A percentile compares a stretch with the other conserved stretches of the same genome.
These are phyloP conservation scores for Diddensiella transvaalensis DNA, from an alignment of 805 yeast species.

Conservation along the genomic window DNA sequence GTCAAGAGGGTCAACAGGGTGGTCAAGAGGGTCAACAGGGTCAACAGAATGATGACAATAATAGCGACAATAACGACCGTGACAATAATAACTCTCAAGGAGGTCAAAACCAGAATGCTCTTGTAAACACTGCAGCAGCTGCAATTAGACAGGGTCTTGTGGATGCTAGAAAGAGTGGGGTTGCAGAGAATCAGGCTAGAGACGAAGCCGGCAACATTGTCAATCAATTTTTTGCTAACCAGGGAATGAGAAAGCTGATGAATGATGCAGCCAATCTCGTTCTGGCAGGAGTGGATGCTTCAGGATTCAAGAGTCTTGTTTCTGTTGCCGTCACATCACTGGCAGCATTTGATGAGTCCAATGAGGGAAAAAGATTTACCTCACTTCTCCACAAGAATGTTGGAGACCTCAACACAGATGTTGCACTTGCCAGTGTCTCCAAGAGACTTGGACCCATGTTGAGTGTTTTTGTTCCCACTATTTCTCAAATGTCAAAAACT, in stretches of 20 bases:
- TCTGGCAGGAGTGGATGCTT: not conserved
- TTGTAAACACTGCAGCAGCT: not conserved
- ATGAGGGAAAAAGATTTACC: not conserved
- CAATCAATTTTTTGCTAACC: not conserved
- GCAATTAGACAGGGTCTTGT: constrained; percentile 1
- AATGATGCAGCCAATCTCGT: not conserved
- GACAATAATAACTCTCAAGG: not conserved
- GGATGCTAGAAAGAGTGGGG: not conserved
- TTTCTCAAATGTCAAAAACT: constrained; percentile 1
- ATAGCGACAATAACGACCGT: not conserved
- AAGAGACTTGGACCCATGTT: not conserved
- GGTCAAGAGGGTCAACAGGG: not conserved
- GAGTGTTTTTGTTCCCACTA: not conserved
- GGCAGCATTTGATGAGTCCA: not conserved
- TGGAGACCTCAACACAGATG: not conserved
- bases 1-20: not conserved
- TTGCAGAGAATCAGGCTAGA: not conserved
- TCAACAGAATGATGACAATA: not conserved
- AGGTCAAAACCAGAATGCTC: not conserved
- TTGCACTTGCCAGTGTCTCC: not conserved
- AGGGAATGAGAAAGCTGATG: constrained; percentile 1
- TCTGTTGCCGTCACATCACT: not conserved
- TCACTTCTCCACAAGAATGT: not conserved
- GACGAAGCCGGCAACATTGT: constrained; percentile 1
- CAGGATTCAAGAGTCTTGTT: not conserved